Evolutionary conservation across 768 basidiomycete genomes (phyloP).

Genomic region (Rhodotorula babjevae): DNA sequence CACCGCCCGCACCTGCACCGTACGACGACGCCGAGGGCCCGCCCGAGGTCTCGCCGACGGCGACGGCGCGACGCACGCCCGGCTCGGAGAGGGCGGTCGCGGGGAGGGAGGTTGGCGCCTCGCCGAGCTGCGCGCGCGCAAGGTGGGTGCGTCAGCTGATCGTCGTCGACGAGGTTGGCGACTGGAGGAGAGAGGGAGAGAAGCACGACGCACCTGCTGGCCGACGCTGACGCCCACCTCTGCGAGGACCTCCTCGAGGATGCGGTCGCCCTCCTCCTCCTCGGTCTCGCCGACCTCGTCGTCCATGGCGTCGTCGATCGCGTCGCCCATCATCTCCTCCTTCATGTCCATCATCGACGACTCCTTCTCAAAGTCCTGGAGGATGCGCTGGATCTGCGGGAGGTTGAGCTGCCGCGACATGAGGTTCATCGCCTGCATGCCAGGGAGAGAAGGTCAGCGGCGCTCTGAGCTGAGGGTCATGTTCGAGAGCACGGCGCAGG

Average conservation of each 20-base stretch:
- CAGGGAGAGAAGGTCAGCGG: not conserved
- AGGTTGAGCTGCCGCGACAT: constrained; percentile 97
- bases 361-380: constrained; percentile 97
- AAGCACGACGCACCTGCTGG: constrained; percentile 59
- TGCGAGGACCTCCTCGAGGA: constrained; percentile 89
- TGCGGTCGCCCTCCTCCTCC: constrained; percentile 94
- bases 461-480: too few relatives aligned
- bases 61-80: constrained; percentile 65
- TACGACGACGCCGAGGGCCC: constrained; percentile 45
- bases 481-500: not conserved
- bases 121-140: constrained; percentile 42
- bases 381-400: constrained; percentile 88
- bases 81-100: constrained; percentile 51
- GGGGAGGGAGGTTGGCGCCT: constrained; percentile 41
- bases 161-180: too few relatives aligned
- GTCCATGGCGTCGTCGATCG: constrained; percentile 88
- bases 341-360: constrained; percentile 99
- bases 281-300: constrained; percentile 77
- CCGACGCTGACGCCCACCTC: constrained; percentile 91
- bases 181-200: too few relatives aligned
- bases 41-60: constrained; percentile 62
- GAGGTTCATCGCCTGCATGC: constrained; percentile 80
- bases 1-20: constrained; percentile 50
- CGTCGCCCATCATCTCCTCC: constrained; percentile 99
- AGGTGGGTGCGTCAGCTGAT: too few relatives aligned